These are phyloP conservation scores for Lentinula edodes DNA, from an alignment of 768 basidiomycete species.

Conservation along the genomic window DNA sequence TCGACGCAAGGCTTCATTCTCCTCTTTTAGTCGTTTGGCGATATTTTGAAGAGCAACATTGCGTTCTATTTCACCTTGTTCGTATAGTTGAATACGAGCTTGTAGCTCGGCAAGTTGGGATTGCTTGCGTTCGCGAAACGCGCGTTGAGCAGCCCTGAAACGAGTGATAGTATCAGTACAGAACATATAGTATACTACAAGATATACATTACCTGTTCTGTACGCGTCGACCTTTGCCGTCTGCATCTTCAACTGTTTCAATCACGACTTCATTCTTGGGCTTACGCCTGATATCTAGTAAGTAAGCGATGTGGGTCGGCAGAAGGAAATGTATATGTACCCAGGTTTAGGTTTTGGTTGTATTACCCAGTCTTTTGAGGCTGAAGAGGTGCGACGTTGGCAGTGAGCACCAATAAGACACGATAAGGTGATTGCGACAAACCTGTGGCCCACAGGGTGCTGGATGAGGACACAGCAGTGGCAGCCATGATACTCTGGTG, in stretches of 20 bases:
- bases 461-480: constrained; percentile 37
- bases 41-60: constrained; percentile 80
- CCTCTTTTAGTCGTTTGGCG: constrained; percentile 81
- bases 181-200: background rate
- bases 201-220: constrained; percentile 57
- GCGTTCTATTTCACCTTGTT: constrained; percentile 87
- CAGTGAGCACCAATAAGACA: background rate
- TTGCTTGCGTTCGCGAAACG: constrained; percentile 87
- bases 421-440: constrained; percentile 14
- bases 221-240: constrained; percentile 61
- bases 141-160: constrained; percentile 77
- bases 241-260: constrained; percentile 25
- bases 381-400: constrained; percentile 25
- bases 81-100: constrained; percentile 77
- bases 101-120: constrained; percentile 84
- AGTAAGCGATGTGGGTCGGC: background rate
- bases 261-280: constrained; percentile 62
- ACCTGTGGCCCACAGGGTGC: constrained; percentile 76
- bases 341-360: constrained; percentile 85
- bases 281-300: constrained; percentile 38
- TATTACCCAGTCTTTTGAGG: constrained; percentile 89
- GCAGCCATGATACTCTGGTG: constrained; percentile 16
- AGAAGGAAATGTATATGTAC: background rate
- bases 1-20: constrained; percentile 67
- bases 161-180: constrained; percentile 7